Evolutionary conservation across 83 land plant genomes (phyloP).

Genomic region (Picea abies): DNA sequence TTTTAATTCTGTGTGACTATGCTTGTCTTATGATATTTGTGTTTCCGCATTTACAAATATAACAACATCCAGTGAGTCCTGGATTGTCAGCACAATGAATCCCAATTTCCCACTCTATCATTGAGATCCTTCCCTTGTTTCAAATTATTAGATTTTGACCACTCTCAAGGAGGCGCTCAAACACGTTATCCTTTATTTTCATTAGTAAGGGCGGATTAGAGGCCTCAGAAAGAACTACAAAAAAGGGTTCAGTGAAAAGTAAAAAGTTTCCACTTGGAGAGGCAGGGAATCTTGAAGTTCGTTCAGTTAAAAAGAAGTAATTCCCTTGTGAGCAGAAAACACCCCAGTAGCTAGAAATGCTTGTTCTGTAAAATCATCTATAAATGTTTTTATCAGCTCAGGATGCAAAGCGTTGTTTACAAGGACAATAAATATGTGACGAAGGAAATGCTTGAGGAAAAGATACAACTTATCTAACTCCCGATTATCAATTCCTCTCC

Average conservation of each 20-base stretch:
- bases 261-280: slow-evolving; percentile 35
- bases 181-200: slow-evolving; percentile 57
- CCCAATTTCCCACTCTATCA: slow-evolving; percentile 27
- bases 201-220: slow-evolving; percentile 60
- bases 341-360: slow-evolving; percentile 42
- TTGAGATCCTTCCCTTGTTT: slow-evolving; percentile 35
- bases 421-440: slow-evolving; percentile 45
- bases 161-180: slow-evolving; percentile 52
- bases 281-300: slow-evolving; percentile 65
- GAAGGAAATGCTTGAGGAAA: slow-evolving; percentile 57
- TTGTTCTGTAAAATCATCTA: slow-evolving; percentile 54
- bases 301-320: slow-evolving; percentile 54
- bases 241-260: slow-evolving; percentile 57
- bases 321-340: slow-evolving; percentile 44
- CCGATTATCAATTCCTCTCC: slow-evolving; percentile 74
- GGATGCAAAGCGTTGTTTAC: slow-evolving; percentile 54
- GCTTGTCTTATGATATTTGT: too few relatives aligned
- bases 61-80: too few relatives aligned
- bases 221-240: slow-evolving; percentile 32
- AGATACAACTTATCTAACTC: slow-evolving; percentile 88
- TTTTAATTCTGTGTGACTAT: too few relatives aligned
- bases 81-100: slow-evolving; percentile 19
- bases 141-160: slow-evolving; percentile 41
- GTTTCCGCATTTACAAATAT: too few relatives aligned
- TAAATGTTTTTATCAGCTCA: slow-evolving; percentile 22